Percentiles rank a stretch among this genome's conserved stretches.
phyloP scores from a whole-genome alignment of 306 rosid species.

The Medicago lupulina region DNA sequence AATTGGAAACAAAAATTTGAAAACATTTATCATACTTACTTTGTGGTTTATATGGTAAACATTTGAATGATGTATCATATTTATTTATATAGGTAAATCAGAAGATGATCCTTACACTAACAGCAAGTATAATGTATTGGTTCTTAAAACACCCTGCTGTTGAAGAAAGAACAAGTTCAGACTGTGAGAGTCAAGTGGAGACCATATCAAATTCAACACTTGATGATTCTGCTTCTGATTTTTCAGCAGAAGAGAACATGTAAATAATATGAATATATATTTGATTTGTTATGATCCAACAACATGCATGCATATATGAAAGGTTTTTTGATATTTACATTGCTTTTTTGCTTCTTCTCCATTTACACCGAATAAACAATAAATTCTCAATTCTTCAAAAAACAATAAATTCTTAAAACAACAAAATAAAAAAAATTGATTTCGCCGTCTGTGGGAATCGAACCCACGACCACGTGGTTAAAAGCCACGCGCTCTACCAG shows the following conservation, averaged over 20 bases:
- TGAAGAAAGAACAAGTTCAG: constrained; percentile 71
- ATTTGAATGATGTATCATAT: not conserved
- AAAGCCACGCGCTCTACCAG: constrained; percentile 30
- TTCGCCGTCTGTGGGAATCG: constrained; percentile 22
- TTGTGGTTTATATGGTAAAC: too few relatives aligned
- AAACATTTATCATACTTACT: too few relatives aligned
- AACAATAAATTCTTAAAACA: too few relatives aligned
- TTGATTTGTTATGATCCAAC: not conserved
- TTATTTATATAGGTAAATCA: constrained; percentile 84
- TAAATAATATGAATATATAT: constrained; percentile 43
- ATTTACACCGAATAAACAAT: too few relatives aligned
- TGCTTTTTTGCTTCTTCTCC: too few relatives aligned
- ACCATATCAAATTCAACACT: constrained; percentile 73
- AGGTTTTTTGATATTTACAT: not conserved
- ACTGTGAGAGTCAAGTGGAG: constrained; percentile 79
- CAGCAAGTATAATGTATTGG: constrained; percentile 98
- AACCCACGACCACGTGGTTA: constrained; percentile 30
- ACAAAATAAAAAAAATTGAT: too few relatives aligned
- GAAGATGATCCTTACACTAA: constrained; percentile 94
- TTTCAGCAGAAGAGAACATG: constrained; percentile 73
- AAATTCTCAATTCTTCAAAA: too few relatives aligned
- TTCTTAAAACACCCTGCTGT: constrained; percentile 67
- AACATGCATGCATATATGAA: not conserved
- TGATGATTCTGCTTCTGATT: constrained; percentile 93
- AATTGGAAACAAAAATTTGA: not conserved